Conservation (phyloP, 1,284 basidiomycete genomes). For the Neonothopanus nambi region DNA sequence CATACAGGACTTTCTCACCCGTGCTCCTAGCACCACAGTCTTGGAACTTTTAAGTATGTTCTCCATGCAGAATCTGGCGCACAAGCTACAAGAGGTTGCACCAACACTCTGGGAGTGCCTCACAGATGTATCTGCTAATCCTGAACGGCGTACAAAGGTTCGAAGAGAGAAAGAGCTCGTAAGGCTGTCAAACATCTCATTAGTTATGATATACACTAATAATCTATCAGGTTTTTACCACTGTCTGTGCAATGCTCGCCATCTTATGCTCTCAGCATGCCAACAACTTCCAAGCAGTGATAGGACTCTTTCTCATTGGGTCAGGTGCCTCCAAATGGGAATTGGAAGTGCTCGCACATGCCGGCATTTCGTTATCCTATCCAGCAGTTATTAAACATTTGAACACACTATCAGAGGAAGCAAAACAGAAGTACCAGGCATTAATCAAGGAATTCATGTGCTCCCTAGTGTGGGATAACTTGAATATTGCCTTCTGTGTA, state of each 20-base stretch:
- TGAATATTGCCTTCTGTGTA: conserved; percentile 29
- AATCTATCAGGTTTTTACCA: conserved; percentile 5
- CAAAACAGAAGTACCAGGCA: conserved; percentile 1
- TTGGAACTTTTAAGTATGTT: not conserved
- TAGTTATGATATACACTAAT: not conserved
- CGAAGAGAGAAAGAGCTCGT: conserved; percentile 2
- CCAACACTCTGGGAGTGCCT: conserved; percentile 5
- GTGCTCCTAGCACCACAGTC: not conserved
- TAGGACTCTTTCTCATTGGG: conserved; percentile 10
- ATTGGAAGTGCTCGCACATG: conserved; percentile 16
- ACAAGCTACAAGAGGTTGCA: not conserved
- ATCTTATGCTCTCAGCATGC: conserved; percentile 8
- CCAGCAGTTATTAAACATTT: conserved; percentile 22
- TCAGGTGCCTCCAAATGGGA: conserved; percentile 8
- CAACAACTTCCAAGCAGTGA: conserved; percentile 11
- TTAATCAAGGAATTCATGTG: conserved; percentile 19
- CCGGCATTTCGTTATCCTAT: conserved; percentile 28
- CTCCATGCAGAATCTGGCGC: not conserved
- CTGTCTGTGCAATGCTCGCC: conserved; percentile 11
- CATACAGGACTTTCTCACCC: conserved; percentile 6
- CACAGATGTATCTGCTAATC: not conserved
- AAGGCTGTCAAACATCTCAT: not conserved
- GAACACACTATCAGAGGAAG: conserved; percentile 24
- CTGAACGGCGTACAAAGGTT: too few relatives aligned
- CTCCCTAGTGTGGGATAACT: conserved; percentile 31